Evolutionary conservation across 768 basidiomycete species (phyloP).

Genomic region (Chalciporus pseudorubinellus): DNA sequence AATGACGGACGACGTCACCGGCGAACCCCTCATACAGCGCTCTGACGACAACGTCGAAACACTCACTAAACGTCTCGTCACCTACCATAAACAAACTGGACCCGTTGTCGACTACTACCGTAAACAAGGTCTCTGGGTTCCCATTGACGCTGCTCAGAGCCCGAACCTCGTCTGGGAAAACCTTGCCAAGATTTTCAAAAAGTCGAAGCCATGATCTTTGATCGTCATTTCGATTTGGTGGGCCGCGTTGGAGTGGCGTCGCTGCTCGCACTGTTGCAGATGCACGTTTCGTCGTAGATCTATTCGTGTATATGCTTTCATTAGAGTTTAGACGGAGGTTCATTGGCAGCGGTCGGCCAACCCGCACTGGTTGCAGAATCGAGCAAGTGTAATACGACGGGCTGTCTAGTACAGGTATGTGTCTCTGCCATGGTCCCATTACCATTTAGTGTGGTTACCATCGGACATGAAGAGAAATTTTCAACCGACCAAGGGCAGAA

Average conservation of each 20-base stretch:
- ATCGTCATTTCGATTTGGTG: neutral
- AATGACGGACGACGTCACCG: slow-evolving; percentile 91
- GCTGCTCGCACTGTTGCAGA: neutral
- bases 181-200: slow-evolving; percentile 61
- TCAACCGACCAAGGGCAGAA: neutral
- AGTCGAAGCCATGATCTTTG: slow-evolving; percentile 17
- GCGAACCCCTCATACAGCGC: slow-evolving; percentile 94
- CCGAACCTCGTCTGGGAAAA: slow-evolving; percentile 91
- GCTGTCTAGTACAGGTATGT: slow-evolving; percentile 24
- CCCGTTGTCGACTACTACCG: slow-evolving; percentile 98
- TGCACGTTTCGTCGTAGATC: slow-evolving; percentile 14
- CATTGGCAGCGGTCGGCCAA: neutral
- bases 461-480: slow-evolving; percentile 7
- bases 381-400: slow-evolving; percentile 4
- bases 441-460: neutral
- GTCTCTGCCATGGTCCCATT: neutral
- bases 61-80: slow-evolving; percentile 78
- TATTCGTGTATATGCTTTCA: slow-evolving; percentile 25
- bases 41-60: slow-evolving; percentile 98
- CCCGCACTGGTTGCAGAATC: neutral
- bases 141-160: slow-evolving; percentile 91
- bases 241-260: neutral
- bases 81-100: slow-evolving; percentile 93
- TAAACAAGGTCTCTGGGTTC: slow-evolving; percentile 83
- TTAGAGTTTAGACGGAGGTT: slow-evolving; percentile 20